Base-by-base conservation (phyloP, 2,329 filamentous ascomycete species). In the Periglandula ipomoeae region DNA sequence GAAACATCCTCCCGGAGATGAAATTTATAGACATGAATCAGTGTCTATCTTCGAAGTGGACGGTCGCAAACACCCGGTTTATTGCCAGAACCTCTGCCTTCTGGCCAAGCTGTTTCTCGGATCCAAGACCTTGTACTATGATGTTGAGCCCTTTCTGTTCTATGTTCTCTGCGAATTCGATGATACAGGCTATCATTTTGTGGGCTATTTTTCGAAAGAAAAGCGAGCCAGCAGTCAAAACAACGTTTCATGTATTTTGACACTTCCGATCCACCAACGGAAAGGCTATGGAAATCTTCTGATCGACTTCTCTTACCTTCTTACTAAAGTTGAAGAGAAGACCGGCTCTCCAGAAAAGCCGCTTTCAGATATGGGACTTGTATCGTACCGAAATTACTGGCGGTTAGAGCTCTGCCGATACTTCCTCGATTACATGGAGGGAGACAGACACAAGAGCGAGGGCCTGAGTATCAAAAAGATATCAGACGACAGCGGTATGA, bases 181-280 rank as follows among this genome's bases (percentile, higher is more conserved):
- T 60, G 85, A 93, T 49, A 79, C 85, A 17, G 91, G 91, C 17
- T 96, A 93, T 62, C 93, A 96, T 63, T 93, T 98, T 57, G 91
- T 97, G 23, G 93, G 93, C n/a, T 98, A 98, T 63, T 98, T 98
- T 60, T 97, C 93, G 45, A 98, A 98, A 65, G 93, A 98, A 69
- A 98, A 98, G 69, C 79, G 94, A 39, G 85, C 89, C 2, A 91
- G 88, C 65, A 95, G 89, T 52, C 85, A 90, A 58, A 97, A 98
- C 66, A 98, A 98, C 56, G 93, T 98, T 43, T 96, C 89, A 8
- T 98, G 93, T 66, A 98, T 98, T 57, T 72, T 98, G 43, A 95
- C 95, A 4, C 72, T 98, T 35, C 93, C 93, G 0, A 96, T 97
- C 48, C 93, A 97, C 62, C 91, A 96, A 70, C 84, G 94, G 48